These are phyloP conservation scores for Pseudonitzschia multistriata DNA, from an alignment of 108 stramenopile genomes.

Conservation along the genomic window DNA sequence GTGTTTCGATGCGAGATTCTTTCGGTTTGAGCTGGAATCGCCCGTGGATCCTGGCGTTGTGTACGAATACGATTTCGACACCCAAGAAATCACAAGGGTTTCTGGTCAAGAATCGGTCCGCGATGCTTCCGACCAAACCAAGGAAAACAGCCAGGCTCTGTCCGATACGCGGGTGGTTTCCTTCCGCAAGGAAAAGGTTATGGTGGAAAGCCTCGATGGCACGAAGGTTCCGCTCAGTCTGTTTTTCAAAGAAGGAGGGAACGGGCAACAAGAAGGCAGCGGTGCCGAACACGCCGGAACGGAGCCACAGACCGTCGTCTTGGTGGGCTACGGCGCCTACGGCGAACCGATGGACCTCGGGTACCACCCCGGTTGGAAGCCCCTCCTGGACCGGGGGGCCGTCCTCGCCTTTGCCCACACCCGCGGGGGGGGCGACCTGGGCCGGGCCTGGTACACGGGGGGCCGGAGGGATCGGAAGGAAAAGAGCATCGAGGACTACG, in stretches of 20 bases:
- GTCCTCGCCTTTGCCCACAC: constrained; percentile 69
- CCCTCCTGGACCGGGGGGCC: constrained; percentile 51
- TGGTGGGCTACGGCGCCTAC: constrained; percentile 69
- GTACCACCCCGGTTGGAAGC: constrained; percentile 43
- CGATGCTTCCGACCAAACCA: not conserved
- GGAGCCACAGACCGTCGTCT: constrained; percentile 20
- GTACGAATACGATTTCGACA: constrained; percentile 33
- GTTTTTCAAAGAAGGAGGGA: constrained; percentile 14
- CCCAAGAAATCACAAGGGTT: not conserved
- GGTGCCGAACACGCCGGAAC: not conserved
- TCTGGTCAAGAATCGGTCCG: no score
- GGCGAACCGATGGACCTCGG: constrained; percentile 43
- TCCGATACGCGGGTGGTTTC: not conserved
- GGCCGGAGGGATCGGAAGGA: constrained; percentile 46
- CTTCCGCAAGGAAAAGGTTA: constrained; percentile 13
- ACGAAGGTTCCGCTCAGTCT: constrained; percentile 41
- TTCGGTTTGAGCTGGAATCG: constrained; percentile 32
- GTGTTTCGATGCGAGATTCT: constrained; percentile 21
- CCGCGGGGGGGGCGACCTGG: constrained; percentile 71
- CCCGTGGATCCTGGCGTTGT: constrained; percentile 20
- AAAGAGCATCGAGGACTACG: constrained; percentile 46
- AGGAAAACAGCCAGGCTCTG: no score
- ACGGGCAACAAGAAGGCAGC: not conserved
- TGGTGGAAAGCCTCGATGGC: constrained; percentile 41
- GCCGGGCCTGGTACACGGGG: constrained; percentile 47